Evolutionary conservation across 169 alveolate species (phyloP).

Genomic region (Plasmodium fragile): DNA sequence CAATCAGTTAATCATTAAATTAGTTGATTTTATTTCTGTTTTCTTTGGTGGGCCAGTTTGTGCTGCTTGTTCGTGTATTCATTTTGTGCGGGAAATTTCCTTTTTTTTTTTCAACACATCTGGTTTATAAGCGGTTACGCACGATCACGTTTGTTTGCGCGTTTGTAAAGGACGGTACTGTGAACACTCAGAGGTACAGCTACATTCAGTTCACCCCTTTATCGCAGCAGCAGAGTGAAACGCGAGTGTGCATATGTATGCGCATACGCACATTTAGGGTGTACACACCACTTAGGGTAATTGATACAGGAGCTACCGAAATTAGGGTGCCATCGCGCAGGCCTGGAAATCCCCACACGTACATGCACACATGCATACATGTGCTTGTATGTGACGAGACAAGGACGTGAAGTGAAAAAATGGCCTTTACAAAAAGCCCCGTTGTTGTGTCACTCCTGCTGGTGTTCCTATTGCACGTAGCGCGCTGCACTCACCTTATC

Average conservation of each 20-base stretch:
- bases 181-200: not conserved
- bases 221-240: not conserved
- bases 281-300: not conserved
- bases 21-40: not conserved
- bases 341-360: not conserved
- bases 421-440: slow-evolving; percentile 12
- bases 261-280: not conserved
- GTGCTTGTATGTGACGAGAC: slow-evolving; percentile 1
- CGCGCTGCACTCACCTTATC: slow-evolving; percentile 52
- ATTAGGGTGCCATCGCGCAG: not conserved
- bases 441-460: not conserved
- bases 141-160: not conserved
- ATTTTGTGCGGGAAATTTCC: not conserved
- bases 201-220: not conserved
- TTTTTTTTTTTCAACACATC: not conserved
- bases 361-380: not conserved
- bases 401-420: slow-evolving; percentile 10
- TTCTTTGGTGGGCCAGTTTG: not conserved
- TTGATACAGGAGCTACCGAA: not conserved
- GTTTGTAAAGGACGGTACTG: not conserved
- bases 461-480: slow-evolving; percentile 7
- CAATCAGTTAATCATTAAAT: not conserved
- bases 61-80: not conserved
- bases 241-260: not conserved
- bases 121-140: not conserved